Evolutionary conservation across 2,329 filamentous ascomycete species (phyloP).

Genomic region (Drechslerella dactyloides): DNA sequence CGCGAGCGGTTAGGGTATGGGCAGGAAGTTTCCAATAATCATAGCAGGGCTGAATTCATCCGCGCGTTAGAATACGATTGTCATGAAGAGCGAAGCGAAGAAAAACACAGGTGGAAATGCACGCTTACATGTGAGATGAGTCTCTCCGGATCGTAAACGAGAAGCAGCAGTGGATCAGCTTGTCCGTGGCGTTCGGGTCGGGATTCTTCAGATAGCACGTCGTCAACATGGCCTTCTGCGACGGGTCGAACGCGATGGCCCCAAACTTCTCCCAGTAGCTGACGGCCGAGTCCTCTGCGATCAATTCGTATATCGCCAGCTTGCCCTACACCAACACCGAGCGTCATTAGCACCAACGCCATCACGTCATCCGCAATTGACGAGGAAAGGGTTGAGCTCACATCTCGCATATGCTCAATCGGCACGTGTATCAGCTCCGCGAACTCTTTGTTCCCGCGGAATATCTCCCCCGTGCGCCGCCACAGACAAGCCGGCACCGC

Average conservation of each 20-base stretch:
- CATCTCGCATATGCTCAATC: constrained; percentile 87
- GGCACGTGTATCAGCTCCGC: constrained; percentile 92
- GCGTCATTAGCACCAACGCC: constrained; percentile 36
- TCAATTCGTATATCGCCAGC: constrained; percentile 91
- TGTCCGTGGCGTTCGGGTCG: constrained; percentile 70
- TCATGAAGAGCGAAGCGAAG: constrained; percentile 1
- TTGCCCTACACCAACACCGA: constrained; percentile 71
- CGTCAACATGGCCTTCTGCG: constrained; percentile 92
- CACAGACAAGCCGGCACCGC: constrained; percentile 97
- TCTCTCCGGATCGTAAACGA: constrained; percentile 96
- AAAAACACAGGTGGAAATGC: constrained; percentile 13
- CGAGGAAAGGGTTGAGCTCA: constrained; percentile 64
- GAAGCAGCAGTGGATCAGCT: constrained; percentile 90
- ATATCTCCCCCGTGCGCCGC: constrained; percentile 95
- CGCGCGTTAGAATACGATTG: constrained; percentile 18
- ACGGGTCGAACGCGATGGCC: constrained; percentile 92
- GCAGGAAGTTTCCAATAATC: constrained; percentile 96
- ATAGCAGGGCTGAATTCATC: constrained; percentile 75
- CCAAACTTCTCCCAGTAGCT: constrained; percentile 99
- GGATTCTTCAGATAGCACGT: constrained; percentile 90
- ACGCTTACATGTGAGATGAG: constrained; percentile 93
- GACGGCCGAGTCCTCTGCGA: constrained; percentile 91
- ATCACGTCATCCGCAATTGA: no score
- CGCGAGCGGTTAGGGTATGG: constrained; percentile 70
- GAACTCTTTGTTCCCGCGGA: constrained; percentile 98